These are phyloP conservation scores for Monilinia fructigena DNA, from an alignment of 2,329 filamentous ascomycete species.

Conservation along the genomic window DNA sequence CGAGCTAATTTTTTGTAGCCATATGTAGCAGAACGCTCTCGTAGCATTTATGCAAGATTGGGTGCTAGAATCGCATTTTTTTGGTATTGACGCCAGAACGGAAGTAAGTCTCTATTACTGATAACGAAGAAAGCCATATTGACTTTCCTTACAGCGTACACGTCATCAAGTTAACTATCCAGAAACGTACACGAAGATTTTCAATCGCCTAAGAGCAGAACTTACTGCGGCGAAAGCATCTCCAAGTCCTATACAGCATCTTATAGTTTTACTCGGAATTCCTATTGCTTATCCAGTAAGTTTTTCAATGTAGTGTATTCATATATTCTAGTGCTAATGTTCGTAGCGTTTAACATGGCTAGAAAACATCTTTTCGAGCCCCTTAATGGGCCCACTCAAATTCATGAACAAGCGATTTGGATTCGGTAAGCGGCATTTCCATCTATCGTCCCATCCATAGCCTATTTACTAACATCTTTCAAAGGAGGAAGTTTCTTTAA, in stretches of 20 bases:
- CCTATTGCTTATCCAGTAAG: constrained; percentile 78
- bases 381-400: constrained; percentile 83
- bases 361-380: constrained; percentile 85
- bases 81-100: constrained; percentile 87
- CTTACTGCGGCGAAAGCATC: constrained; percentile 64
- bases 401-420: constrained; percentile 90
- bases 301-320: constrained; percentile 40
- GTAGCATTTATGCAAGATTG: constrained; percentile 81
- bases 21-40: constrained; percentile 84
- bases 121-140: background rate
- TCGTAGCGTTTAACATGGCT: constrained; percentile 83
- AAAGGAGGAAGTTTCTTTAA: constrained; percentile 84
- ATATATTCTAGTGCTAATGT: constrained; percentile 17
- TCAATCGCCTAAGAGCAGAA: constrained; percentile 71
- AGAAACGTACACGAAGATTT: constrained; percentile 82
- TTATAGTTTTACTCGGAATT: constrained; percentile 84
- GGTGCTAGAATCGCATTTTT: constrained; percentile 82
- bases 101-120: constrained; percentile 48
- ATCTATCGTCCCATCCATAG: background rate
- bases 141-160: constrained; percentile 55
- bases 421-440: constrained; percentile 48
- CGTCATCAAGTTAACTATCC: constrained; percentile 93
- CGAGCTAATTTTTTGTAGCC: constrained; percentile 48
- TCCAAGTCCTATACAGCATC: constrained; percentile 79
- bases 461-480: background rate